phyloP scores from a whole-genome alignment of 345 rosid species.

The Sisymbrium altissimum region DNA sequence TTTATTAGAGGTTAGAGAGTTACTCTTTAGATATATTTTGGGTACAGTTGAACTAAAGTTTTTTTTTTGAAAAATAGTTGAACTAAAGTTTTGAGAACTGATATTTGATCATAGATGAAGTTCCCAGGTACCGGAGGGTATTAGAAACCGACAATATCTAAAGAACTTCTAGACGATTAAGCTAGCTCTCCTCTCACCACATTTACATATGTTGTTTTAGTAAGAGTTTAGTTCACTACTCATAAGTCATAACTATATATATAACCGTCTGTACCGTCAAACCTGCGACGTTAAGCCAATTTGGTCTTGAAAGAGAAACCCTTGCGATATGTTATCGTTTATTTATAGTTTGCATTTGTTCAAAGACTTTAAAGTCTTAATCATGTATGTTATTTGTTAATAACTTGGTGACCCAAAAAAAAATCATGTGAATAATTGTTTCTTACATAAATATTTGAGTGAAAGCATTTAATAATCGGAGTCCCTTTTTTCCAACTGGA shows the following conservation, averaged over 20 bases:
- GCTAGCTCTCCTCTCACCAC: neutral
- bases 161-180: neutral
- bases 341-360: neutral
- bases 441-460: neutral
- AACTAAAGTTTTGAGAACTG: neutral
- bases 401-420: neutral
- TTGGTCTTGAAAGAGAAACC: neutral
- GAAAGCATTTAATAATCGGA: neutral
- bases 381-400: neutral
- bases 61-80: too few relatives aligned
- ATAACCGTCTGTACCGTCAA: neutral
- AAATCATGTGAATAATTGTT: neutral
- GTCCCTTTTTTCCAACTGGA: slow-evolving; percentile 13
- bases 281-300: neutral
- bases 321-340: neutral
- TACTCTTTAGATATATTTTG: too few relatives aligned
- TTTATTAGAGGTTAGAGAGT: neutral
- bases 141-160: neutral
- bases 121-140: neutral
- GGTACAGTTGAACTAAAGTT: neutral
- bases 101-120: neutral
- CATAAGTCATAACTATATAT: too few relatives aligned
- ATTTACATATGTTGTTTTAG: neutral
- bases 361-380: neutral
- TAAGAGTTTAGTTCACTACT: neutral